These are phyloP conservation scores for Colletotrichum orchidophilum DNA, from an alignment of 2,329 filamentous ascomycete species.

Conservation along the genomic window DNA sequence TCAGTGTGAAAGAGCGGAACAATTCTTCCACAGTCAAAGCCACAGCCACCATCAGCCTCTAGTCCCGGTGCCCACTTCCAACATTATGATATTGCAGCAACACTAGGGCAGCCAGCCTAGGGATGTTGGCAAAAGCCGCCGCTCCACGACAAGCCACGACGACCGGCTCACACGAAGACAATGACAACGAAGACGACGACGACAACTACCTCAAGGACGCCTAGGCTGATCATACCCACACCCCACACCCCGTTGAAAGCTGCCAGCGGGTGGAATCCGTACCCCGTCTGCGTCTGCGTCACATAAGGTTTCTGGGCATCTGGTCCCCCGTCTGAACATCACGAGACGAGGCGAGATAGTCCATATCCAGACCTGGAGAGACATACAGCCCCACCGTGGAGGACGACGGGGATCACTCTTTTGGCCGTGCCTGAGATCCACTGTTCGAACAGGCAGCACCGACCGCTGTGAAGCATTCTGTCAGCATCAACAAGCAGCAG, in stretches of 20 bases:
- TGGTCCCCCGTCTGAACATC: neutral
- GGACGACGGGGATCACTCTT: neutral
- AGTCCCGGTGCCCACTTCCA: neutral
- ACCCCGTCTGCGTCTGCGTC: neutral
- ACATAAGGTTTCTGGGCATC: slow-evolving; percentile 11
- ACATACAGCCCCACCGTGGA: slow-evolving; percentile 9
- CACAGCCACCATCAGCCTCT: neutral
- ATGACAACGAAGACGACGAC: neutral
- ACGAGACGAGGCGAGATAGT: slow-evolving; percentile 1
- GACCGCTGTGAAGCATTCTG: neutral
- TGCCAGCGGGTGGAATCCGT: neutral
- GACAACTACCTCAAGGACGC: neutral
- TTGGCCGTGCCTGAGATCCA: neutral
- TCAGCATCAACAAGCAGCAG: slow-evolving; percentile 1
- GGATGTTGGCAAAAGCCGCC: no score
- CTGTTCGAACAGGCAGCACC: neutral
- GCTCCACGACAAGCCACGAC: slow-evolving; percentile 1
- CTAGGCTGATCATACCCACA: neutral
- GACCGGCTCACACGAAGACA: no score
- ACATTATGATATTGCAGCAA: neutral
- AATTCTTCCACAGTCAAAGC: slow-evolving; percentile 14
- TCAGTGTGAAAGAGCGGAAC: slow-evolving; percentile 19
- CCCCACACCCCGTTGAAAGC: neutral
- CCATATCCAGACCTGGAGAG: neutral
- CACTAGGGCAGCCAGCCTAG: neutral